These are phyloP conservation scores for Seiridium cupressi DNA, from an alignment of 2,329 filamentous ascomycete species.

Conservation along the genomic window DNA sequence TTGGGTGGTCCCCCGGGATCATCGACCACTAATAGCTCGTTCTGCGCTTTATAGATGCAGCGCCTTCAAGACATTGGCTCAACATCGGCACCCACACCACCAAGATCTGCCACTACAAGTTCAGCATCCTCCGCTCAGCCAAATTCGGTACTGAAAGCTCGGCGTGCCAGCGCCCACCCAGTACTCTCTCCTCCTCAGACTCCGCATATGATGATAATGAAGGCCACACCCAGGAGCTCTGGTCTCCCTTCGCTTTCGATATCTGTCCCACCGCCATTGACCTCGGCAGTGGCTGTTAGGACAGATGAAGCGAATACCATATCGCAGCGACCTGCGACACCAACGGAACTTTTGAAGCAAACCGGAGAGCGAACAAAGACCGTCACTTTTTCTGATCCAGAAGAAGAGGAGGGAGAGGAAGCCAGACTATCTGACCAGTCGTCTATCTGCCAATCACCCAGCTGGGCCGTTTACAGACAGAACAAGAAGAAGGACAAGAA, in stretches of 20 bases:
- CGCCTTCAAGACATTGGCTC: conserved; percentile 30
- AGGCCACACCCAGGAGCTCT: conserved; percentile 27
- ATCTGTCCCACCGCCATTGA: conserved; percentile 26
- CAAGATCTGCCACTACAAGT: conserved; percentile 26
- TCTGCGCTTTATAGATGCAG: conserved; percentile 32
- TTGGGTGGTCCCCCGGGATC: conserved; percentile 18
- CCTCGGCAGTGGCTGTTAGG: conserved; percentile 15
- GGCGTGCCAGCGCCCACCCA: conserved; percentile 28
- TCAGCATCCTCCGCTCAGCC: conserved; percentile 22
- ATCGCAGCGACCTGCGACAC: too few relatives aligned
- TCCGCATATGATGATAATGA: conserved; percentile 27
- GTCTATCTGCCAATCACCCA: conserved; percentile 60
- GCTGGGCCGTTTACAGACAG: conserved; percentile 57
- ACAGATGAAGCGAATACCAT: conserved; percentile 10
- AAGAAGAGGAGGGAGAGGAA: conserved; percentile 28
- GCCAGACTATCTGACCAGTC: conserved; percentile 40
- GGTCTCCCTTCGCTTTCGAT: conserved; percentile 30
- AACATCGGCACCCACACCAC: conserved; percentile 21
- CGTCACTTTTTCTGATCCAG: conserved; percentile 36
- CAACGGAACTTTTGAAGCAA: conserved; percentile 16
- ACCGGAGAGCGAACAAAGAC: conserved; percentile 30
- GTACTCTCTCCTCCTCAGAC: conserved; percentile 29
- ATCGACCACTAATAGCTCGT: conserved; percentile 24
- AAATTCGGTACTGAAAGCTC: conserved; percentile 26
- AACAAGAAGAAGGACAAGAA: conserved; percentile 49